A percentile compares a stretch with the other conserved stretches of the same genome.
Conservation (phyloP, 2,329 filamentous ascomycete species). For the Ophiostoma sp. region DNA sequence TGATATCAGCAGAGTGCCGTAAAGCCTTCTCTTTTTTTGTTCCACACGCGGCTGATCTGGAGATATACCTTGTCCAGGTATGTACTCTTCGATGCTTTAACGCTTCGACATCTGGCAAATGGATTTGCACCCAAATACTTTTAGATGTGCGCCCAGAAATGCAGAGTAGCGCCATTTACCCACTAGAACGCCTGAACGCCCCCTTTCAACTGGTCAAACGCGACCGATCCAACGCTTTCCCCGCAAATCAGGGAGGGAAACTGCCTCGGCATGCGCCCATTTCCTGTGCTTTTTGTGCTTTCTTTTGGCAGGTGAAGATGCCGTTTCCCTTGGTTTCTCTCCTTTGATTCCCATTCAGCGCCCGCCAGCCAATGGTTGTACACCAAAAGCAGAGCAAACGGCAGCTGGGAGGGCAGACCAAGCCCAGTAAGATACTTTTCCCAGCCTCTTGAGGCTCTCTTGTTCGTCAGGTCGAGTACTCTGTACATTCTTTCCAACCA, state of each 20-base stretch:
- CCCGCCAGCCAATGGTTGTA: neutral
- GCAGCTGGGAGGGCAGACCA: neutral
- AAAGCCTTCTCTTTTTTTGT: neutral
- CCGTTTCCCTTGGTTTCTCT: neutral
- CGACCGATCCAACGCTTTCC: neutral
- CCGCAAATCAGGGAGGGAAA: neutral
- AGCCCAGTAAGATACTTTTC: neutral
- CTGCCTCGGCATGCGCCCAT: constrained; percentile 12
- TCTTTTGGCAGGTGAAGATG: constrained; percentile 14
- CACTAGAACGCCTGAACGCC: neutral
- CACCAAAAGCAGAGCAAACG: neutral
- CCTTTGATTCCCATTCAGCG: neutral
- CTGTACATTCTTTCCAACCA: neutral
- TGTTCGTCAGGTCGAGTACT: neutral
- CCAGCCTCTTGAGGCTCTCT: neutral
- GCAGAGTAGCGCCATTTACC: neutral
- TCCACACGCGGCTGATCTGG: neutral
- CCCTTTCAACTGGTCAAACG: neutral
- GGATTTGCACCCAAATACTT: neutral
- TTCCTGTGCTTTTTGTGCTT: neutral
- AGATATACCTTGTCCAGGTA: neutral
- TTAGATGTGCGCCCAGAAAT: neutral
- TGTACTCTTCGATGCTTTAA: neutral
- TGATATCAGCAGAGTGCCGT: neutral
- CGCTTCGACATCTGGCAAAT: too few species aligned